Conservation (phyloP, 2,329 filamentous ascomycete species). For the Cladophialophora immunda region DNA sequence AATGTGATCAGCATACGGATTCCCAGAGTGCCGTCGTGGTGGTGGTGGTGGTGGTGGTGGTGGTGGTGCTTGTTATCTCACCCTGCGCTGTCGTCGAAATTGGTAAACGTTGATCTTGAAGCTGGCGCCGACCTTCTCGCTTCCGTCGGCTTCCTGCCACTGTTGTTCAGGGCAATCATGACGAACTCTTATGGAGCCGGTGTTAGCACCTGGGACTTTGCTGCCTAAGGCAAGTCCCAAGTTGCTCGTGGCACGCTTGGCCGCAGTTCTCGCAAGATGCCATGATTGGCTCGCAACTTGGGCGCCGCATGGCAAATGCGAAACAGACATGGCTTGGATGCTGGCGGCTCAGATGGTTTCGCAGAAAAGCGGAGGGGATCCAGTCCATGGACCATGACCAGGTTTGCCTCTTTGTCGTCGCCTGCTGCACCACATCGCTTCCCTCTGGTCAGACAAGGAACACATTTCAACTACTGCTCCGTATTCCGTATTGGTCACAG, state of each 20-base stretch:
- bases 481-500: background rate
- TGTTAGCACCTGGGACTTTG: background rate
- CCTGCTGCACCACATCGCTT: background rate
- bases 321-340: slow-evolving; percentile 15
- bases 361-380: slow-evolving; percentile 4
- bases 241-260: slow-evolving; percentile 7
- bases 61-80: background rate
- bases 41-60: too few species aligned
- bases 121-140: background rate
- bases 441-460: background rate
- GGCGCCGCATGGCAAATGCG: slow-evolving; percentile 9
- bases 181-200: background rate
- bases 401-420: background rate
- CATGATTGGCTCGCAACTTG: slow-evolving; percentile 3
- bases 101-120: slow-evolving; percentile 1
- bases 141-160: slow-evolving; percentile 7
- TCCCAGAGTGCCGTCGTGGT: background rate
- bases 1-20: slow-evolving; percentile 1
- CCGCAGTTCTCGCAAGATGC: slow-evolving; percentile 1
- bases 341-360: slow-evolving; percentile 1
- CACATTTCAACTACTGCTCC: background rate
- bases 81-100: background rate
- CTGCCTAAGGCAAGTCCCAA: background rate
- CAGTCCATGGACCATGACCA: background rate
- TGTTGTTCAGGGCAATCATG: background rate